Conservation (phyloP, 805 yeast species). For the Lipomyces chichibuensis region DNA sequence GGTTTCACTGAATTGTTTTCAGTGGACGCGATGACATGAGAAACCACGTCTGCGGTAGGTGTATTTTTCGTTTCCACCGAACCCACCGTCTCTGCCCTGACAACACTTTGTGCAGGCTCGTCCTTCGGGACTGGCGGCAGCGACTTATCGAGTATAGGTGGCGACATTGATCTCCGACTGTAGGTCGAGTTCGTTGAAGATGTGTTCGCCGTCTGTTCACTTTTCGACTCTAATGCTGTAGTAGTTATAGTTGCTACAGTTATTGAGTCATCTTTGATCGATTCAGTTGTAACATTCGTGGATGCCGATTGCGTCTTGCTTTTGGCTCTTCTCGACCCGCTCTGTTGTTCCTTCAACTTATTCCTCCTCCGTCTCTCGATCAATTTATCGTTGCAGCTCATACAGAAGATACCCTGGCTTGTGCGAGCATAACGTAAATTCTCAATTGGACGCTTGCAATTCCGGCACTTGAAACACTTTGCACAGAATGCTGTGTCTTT, state of each 20-base stretch:
- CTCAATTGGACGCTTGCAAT: constrained; percentile 82
- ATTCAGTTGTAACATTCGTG: background rate
- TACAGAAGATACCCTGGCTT: constrained; percentile 88
- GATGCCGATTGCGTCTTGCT: background rate
- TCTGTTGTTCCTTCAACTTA: constrained; percentile 9
- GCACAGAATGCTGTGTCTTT: constrained; percentile 89
- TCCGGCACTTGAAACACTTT: constrained; percentile 83
- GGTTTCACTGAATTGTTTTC: background rate
- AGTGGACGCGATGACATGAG: background rate
- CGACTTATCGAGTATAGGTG: background rate
- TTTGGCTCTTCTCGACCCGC: constrained; percentile 2
- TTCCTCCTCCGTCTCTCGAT: constrained; percentile 73
- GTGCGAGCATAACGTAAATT: constrained; percentile 91
- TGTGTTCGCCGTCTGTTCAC: background rate
- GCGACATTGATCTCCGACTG: background rate
- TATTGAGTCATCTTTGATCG: background rate
- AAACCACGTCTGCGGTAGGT: background rate
- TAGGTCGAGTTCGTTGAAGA: background rate
- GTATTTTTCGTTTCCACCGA: background rate
- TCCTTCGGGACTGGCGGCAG: background rate
- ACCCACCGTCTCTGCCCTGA: background rate
- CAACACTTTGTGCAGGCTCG: background rate
- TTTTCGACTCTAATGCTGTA: background rate
- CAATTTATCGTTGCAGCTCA: constrained; percentile 84
- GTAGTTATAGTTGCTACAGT: background rate